A percentile compares a stretch with the other conserved stretches of the same genome.
Conservation (phyloP, 768 basidiomycete species). For the Postia placenta region DNA sequence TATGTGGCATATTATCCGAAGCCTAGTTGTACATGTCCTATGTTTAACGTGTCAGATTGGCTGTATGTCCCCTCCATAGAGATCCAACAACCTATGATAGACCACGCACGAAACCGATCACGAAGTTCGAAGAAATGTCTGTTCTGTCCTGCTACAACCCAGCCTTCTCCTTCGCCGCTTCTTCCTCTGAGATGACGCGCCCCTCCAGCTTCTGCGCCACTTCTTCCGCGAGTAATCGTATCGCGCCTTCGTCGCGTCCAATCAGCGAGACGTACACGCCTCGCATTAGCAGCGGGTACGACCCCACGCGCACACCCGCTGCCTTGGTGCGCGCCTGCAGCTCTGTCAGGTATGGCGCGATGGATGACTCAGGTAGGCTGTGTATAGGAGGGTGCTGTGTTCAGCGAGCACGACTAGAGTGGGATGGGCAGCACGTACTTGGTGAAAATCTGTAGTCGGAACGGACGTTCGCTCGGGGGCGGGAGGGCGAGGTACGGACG, state of each 20-base stretch:
- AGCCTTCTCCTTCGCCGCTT: constrained; percentile 39
- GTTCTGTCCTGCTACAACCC: no score
- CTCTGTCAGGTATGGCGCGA: constrained; percentile 78
- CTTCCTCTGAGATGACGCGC: constrained; percentile 56
- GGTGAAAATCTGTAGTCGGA: constrained; percentile 80
- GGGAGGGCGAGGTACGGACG: constrained; percentile 76
- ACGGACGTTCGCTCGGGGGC: constrained; percentile 64
- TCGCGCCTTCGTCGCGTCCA: constrained; percentile 37
- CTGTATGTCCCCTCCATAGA: no score
- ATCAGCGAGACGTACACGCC: constrained; percentile 66
- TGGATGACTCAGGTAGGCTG: constrained; percentile 75
- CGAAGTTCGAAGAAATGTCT: no score
- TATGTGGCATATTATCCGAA: no score
- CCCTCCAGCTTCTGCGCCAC: constrained; percentile 57
- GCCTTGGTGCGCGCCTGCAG: constrained; percentile 67
- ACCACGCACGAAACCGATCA: no score
- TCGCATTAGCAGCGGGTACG: constrained; percentile 54
- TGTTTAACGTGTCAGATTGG: no score
- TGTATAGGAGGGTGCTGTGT: constrained; percentile 13
- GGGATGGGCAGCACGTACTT: constrained; percentile 39
- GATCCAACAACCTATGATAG: no score
- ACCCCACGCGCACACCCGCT: constrained; percentile 79
- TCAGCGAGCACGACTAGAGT: background rate
- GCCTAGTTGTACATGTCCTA: no score
- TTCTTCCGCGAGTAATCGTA: constrained; percentile 54